Percentiles rank a stretch among this genome's conserved stretches.
Evolutionary conservation across 2,329 filamentous ascomycete species (phyloP).

Genomic region (Fusarium agapanthi): DNA sequence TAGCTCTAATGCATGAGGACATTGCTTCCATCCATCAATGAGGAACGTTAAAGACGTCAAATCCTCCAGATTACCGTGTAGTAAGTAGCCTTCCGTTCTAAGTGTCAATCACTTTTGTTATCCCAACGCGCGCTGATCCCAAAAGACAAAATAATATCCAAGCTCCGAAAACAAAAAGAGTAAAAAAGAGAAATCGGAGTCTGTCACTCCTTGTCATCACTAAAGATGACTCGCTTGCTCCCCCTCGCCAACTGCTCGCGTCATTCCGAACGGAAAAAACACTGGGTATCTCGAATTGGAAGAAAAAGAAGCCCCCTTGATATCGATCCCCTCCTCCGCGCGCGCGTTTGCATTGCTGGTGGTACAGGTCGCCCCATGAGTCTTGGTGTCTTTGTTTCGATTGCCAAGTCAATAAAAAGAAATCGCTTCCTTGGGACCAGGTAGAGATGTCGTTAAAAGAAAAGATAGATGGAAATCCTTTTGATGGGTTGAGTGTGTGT

Average conservation of each 20-base stretch:
- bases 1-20: conserved; percentile 25
- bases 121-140: conserved; percentile 37
- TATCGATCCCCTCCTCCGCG: conserved; percentile 42
- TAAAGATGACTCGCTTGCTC: conserved; percentile 17
- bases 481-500: conserved; percentile 8
- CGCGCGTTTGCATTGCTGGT: conserved; percentile 44
- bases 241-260: conserved; percentile 41
- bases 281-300: conserved; percentile 51
- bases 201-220: conserved; percentile 22
- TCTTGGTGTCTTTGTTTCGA: conserved; percentile 37
- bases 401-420: conserved; percentile 40
- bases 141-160: conserved; percentile 20
- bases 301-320: conserved; percentile 44
- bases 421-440: conserved; percentile 38
- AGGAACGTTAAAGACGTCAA: conserved; percentile 32
- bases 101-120: conserved; percentile 43
- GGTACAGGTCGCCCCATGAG: conserved; percentile 46
- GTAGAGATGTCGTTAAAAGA: conserved; percentile 37
- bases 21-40: conserved; percentile 27
- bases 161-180: conserved; percentile 25
- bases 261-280: conserved; percentile 43
- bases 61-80: conserved; percentile 43
- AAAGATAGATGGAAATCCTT: conserved; percentile 37
- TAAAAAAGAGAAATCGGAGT: conserved; percentile 15
- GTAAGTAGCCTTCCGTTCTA: conserved; percentile 43